phyloP scores from a whole-genome alignment of 2,329 filamentous ascomycete species.

The Talaromyces sp. region DNA sequence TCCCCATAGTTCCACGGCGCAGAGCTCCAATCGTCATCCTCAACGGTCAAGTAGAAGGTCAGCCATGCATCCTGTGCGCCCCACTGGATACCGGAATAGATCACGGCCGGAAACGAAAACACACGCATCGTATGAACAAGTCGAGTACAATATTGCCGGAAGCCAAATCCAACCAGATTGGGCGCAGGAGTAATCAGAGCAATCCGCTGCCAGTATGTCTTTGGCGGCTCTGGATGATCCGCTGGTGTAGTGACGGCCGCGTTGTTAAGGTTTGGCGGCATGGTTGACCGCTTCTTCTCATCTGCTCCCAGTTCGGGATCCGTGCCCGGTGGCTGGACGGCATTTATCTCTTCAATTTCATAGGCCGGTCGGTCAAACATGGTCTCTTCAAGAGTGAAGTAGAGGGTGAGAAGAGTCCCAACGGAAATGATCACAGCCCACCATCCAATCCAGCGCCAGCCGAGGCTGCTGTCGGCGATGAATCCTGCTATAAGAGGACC shows the following conservation, averaged over 20 bases:
- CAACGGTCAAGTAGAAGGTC: slow-evolving; percentile 54
- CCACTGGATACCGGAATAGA: slow-evolving; percentile 56
- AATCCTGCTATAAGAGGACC: slow-evolving; percentile 51
- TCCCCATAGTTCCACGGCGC: slow-evolving; percentile 53
- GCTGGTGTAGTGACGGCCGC: not conserved
- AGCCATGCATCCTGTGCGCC: slow-evolving; percentile 57
- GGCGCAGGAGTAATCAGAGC: slow-evolving; percentile 52
- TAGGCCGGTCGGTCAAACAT: slow-evolving; percentile 17
- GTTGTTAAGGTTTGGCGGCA: not conserved
- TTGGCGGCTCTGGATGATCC: slow-evolving; percentile 25
- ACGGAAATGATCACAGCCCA: slow-evolving; percentile 47
- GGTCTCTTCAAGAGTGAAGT: slow-evolving; percentile 51
- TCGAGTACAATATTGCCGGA: slow-evolving; percentile 50
- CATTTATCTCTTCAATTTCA: slow-evolving; percentile 9
- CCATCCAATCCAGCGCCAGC: slow-evolving; percentile 54
- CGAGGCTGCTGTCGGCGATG: slow-evolving; percentile 41
- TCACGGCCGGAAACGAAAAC: slow-evolving; percentile 54
- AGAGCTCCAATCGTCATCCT: slow-evolving; percentile 52
- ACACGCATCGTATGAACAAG: slow-evolving; percentile 53
- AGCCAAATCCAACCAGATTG: slow-evolving; percentile 49
- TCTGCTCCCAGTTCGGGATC: slow-evolving; percentile 8
- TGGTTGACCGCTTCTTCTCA: not conserved
- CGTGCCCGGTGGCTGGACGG: not conserved
- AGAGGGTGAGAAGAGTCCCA: slow-evolving; percentile 43
- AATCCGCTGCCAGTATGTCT: slow-evolving; percentile 52